A percentile compares a stretch with the other conserved stretches of the same genome.
phyloP scores from a whole-genome alignment of 129 eudicot species.

The Oenanthe sinensis region DNA sequence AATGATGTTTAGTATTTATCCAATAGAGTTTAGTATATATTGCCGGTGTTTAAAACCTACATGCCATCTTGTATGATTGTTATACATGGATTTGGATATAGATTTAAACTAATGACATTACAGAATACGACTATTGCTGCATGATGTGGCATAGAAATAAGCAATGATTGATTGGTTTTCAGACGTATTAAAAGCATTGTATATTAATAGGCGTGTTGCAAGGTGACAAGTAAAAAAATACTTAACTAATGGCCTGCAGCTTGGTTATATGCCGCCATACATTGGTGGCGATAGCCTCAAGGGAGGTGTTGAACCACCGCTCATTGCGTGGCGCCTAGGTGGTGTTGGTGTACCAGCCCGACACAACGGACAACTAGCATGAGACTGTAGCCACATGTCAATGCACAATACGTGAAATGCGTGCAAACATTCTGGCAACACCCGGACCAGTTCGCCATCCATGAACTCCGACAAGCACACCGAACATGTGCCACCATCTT shows the following conservation, averaged over 20 bases:
- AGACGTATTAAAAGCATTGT: background rate
- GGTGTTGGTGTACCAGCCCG: conserved; percentile 22
- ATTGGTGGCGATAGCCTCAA: background rate
- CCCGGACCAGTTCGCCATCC: conserved; percentile 3
- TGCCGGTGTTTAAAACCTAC: background rate
- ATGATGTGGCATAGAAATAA: background rate
- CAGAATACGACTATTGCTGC: background rate
- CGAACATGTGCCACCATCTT: conserved; percentile 32
- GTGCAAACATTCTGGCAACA: conserved; percentile 39
- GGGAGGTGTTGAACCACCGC: background rate
- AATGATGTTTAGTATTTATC: background rate
- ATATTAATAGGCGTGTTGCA: background rate
- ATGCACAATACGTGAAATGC: conserved; percentile 41
- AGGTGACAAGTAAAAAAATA: background rate
- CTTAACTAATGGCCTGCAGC: background rate
- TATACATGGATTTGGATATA: background rate
- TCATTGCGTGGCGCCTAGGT: background rate
- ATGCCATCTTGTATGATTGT: background rate
- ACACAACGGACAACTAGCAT: conserved; percentile 40
- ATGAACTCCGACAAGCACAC: conserved; percentile 44
- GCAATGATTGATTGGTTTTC: background rate
- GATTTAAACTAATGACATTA: background rate
- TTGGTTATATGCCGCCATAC: background rate
- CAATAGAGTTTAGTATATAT: background rate
- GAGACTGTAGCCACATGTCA: conserved; percentile 46